Evolutionary conservation across 352 stramenopile genomes (phyloP).

Genomic region (Globisporangium canariense): DNA sequence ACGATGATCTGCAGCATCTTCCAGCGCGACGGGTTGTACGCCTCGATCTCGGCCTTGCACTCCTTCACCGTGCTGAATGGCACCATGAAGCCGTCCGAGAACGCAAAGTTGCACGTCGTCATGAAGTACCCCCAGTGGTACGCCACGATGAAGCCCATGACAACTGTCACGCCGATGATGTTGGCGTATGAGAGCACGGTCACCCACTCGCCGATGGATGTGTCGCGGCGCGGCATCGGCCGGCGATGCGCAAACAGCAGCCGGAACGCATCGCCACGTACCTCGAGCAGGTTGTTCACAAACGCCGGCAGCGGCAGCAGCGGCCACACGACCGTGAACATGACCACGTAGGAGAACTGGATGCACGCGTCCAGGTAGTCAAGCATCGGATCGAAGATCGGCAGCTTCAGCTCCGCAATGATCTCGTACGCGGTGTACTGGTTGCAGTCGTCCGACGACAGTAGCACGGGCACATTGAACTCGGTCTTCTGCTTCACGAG

Average conservation of each 20-base stretch:
- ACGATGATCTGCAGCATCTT: slow-evolving; percentile 80
- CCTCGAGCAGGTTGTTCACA: slow-evolving; percentile 85
- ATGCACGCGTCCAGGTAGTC: slow-evolving; percentile 88
- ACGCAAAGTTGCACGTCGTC: slow-evolving; percentile 72
- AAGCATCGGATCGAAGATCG: slow-evolving; percentile 78
- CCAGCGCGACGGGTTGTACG: slow-evolving; percentile 38
- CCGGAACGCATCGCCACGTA: slow-evolving; percentile 80
- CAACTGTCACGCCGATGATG: slow-evolving; percentile 81
- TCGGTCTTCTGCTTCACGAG: slow-evolving; percentile 70
- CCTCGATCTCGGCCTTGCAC: slow-evolving; percentile 17
- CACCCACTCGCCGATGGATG: slow-evolving; percentile 79
- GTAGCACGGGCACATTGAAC: slow-evolving; percentile 62
- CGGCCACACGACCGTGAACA: slow-evolving; percentile 90
- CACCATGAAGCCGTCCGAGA: slow-evolving; percentile 66
- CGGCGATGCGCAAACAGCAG: slow-evolving; percentile 76
- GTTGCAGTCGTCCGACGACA: slow-evolving; percentile 78
- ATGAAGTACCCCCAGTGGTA: slow-evolving; percentile 84
- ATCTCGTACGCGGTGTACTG: slow-evolving; percentile 87
- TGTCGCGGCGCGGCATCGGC: slow-evolving; percentile 80
- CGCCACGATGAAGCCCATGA: slow-evolving; percentile 76
- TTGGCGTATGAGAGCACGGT: slow-evolving; percentile 85
- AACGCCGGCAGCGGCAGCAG: slow-evolving; percentile 83
- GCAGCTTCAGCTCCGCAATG: slow-evolving; percentile 77
- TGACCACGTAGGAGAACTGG: slow-evolving; percentile 89
- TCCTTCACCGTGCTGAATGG: slow-evolving; percentile 60